Conservation (phyloP, 331 rosid genomes). For the Rosa hybrid region DNA sequence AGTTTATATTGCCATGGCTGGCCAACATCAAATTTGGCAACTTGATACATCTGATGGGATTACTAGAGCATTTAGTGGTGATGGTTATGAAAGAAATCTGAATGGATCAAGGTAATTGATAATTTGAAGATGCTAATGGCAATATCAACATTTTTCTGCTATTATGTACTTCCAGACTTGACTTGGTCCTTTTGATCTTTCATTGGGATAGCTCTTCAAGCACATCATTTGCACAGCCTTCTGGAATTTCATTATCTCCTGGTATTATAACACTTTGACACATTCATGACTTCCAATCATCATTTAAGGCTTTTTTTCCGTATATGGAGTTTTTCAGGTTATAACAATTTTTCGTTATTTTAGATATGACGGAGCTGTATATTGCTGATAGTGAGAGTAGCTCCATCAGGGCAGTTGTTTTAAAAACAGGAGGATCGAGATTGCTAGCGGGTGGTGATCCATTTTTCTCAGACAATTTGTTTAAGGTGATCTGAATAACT, state of each 20-base stretch:
- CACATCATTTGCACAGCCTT: conserved; percentile 96
- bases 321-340: conserved; percentile 14
- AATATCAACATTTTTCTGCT: conserved; percentile 7
- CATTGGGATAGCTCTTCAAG: conserved; percentile 59
- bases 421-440: conserved; percentile 84
- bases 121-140: conserved; percentile 8
- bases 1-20: conserved; percentile 94
- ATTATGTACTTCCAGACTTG: conserved; percentile 25
- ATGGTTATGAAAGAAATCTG: conserved; percentile 91
- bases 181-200: conserved; percentile 19
- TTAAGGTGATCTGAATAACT: conserved; percentile 50
- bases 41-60: conserved; percentile 61
- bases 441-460: conserved; percentile 95
- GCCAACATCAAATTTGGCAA: conserved; percentile 97
- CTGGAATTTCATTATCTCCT: conserved; percentile 86
- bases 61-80: conserved; percentile 80
- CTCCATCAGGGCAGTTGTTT: conserved; percentile 79
- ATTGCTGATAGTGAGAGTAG: conserved; percentile 99
- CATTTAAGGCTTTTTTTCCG: neutral
- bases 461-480: conserved; percentile 73
- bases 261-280: conserved; percentile 44
- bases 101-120: conserved; percentile 80
- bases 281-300: conserved; percentile 12
- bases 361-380: conserved; percentile 66
- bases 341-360: conserved; percentile 28